Base-by-base conservation (phyloP, 2,329 filamentous ascomycete species). In the Nigrospora sphaerica region DNA sequence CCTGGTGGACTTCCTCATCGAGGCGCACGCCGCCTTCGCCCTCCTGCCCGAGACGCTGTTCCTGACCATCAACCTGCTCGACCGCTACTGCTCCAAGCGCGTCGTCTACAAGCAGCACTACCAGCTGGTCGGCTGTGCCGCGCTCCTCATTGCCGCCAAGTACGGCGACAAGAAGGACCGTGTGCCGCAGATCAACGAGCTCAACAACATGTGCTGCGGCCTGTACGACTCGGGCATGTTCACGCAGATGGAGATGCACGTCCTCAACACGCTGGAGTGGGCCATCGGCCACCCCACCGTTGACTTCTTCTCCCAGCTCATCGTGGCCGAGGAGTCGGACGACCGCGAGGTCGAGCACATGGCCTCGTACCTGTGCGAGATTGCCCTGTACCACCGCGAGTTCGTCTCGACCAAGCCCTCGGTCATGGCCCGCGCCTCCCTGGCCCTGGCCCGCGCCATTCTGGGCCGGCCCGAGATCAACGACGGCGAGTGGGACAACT, bases 151-250 rank as follows among this genome's bases (percentile, higher is more conserved):
- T 61, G 92, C 93, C 54, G 88, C 93, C 68, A 98, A 98, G 76
- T 98, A 97, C 64, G 92, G 92, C 48, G 93, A 98, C 71, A 92
- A 93, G 75, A 98, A 98, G 74, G 93, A 98, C 63, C 83, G 91
- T 44, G 93, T 98, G n/a, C 93, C 93, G 5, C 93, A 95, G 54
- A 95, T 98, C 64, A 84, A 89, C 64, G 93, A 98, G 66, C 77
- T 98, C 54, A 95, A 95, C 78, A 95, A 92, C 56, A 97, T 98
- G 93, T 98, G 93, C 78, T 97, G 93, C 71, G 91, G 88, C 34
- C 79, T 97, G 35, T 98, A 98, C 70, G 93, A 98, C 60, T 90
- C 95, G 42, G 92, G 95, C 71, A 98, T 98, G 93, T 98, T 98
- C 72, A 92, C 91, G 12, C 93, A 98, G 69, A 98, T 98, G 93